Percentiles rank a stretch among this genome's conserved stretches.
phyloP scores from a whole-genome alignment of 495 filamentous ascomycete species.

The Neurospora hispaniola region DNA sequence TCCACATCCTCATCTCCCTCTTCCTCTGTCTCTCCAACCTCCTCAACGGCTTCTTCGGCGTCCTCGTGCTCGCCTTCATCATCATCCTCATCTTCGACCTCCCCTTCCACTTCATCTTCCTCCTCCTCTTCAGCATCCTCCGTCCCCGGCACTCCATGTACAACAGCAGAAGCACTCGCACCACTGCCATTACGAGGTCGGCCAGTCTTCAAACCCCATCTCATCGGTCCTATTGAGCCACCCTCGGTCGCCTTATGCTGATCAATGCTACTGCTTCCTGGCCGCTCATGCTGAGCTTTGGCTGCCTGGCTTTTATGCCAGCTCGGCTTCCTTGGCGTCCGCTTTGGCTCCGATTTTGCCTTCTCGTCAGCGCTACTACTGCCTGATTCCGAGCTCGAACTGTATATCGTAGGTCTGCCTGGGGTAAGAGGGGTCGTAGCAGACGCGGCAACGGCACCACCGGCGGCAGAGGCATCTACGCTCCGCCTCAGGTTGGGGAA shows the following conservation, averaged over 20 bases:
- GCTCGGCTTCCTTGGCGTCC: conserved; percentile 14
- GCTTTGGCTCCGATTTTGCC: conserved; percentile 11
- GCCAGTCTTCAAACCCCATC: background rate
- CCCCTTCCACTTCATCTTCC: conserved; percentile 1
- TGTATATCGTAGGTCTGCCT: background rate
- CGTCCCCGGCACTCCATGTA: background rate
- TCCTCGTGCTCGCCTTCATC: conserved; percentile 20
- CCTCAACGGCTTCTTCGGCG: conserved; percentile 14
- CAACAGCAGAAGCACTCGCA: background rate
- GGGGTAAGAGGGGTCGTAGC: background rate
- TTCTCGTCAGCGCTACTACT: conserved; percentile 16
- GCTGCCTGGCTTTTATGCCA: conserved; percentile 17
- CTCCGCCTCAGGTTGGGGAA: conserved; percentile 35
- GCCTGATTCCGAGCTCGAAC: conserved; percentile 7
- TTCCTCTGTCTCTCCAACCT: conserved; percentile 13
- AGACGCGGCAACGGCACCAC: conserved; percentile 1
- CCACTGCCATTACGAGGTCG: background rate
- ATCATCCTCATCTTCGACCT: conserved; percentile 4
- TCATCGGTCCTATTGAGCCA: background rate
- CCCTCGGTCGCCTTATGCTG: background rate
- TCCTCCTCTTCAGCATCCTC: conserved; percentile 5
- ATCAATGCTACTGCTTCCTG: background rate
- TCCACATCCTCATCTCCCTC: conserved; percentile 7
- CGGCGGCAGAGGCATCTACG: conserved; percentile 15
- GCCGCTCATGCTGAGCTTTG: background rate